These are phyloP conservation scores for Centella asiatica DNA, from an alignment of 129 eudicot genomes.

Conservation along the genomic window DNA sequence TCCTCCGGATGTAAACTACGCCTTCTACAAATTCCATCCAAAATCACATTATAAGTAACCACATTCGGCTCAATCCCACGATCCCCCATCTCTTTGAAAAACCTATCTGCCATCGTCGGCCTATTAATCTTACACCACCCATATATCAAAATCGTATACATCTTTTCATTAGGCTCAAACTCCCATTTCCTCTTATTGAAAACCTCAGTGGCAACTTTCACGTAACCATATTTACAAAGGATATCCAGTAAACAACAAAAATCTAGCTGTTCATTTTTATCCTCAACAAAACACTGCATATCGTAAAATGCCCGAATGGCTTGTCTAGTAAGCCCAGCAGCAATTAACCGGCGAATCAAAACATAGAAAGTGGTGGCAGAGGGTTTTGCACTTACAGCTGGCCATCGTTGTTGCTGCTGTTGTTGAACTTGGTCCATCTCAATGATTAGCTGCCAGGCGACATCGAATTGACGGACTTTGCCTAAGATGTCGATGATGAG, in stretches of 20 bases:
- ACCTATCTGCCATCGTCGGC: conserved; percentile 53
- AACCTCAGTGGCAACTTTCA: conserved; percentile 68
- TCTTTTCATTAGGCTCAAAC: conserved; percentile 41
- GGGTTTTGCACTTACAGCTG: conserved; percentile 22
- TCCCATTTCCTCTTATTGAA: conserved; percentile 54
- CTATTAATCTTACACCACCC: conserved; percentile 63
- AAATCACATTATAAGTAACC: conserved; percentile 74
- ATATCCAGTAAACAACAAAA: conserved; percentile 59
- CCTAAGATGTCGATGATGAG: conserved; percentile 55
- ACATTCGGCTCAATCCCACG: conserved; percentile 76
- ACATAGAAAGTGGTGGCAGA: conserved; percentile 51
- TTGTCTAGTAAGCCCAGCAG: conserved; percentile 77
- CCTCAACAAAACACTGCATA: conserved; percentile 52
- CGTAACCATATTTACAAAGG: conserved; percentile 73
- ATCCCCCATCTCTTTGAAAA: conserved; percentile 64
- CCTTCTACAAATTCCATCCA: conserved; percentile 77
- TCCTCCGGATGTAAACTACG: conserved; percentile 80
- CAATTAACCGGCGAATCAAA: conserved; percentile 51
- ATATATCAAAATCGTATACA: conserved; percentile 56
- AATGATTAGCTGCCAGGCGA: conserved; percentile 63
- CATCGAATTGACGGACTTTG: conserved; percentile 70
- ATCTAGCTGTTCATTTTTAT: conserved; percentile 8
- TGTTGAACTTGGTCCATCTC: conserved; percentile 41
- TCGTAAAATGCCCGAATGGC: conserved; percentile 74
- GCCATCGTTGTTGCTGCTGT: neutral